A percentile compares a stretch with the other conserved stretches of the same genome.
phyloP scores from a whole-genome alignment of 768 basidiomycete genomes.

The Butyriboletus loyo region DNA sequence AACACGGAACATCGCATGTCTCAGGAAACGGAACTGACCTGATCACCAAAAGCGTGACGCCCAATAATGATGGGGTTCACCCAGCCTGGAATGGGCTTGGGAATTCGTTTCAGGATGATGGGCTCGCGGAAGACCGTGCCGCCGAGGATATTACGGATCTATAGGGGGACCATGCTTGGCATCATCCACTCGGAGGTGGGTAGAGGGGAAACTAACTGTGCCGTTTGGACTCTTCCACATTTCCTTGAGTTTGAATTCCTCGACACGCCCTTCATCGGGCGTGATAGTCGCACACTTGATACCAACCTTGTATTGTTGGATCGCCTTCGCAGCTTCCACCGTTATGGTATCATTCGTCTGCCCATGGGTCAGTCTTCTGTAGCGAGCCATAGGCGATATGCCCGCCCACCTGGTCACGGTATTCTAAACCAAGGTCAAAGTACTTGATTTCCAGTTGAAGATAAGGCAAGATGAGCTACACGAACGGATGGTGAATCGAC shows the following conservation, averaged over 20 bases:
- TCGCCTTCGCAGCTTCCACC: constrained; percentile 90
- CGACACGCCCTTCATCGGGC: constrained; percentile 92
- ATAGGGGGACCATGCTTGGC: constrained; percentile 1
- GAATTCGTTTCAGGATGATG: constrained; percentile 87
- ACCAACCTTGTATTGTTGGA: constrained; percentile 90
- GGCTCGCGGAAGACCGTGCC: constrained; percentile 99
- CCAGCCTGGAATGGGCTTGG: constrained; percentile 96
- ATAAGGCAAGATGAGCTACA: constrained; percentile 90
- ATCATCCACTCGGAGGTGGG: not conserved
- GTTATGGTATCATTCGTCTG: constrained; percentile 95
- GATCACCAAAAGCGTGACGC: constrained; percentile 96
- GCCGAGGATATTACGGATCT: constrained; percentile 97
- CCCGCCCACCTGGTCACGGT: constrained; percentile 72
- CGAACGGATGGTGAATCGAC: not conserved
- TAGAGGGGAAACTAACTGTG: constrained; percentile 52
- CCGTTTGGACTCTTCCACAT: constrained; percentile 99
- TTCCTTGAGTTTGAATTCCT: constrained; percentile 97
- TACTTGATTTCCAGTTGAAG: constrained; percentile 97
- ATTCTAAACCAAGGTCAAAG: constrained; percentile 93
- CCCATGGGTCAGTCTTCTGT: not conserved
- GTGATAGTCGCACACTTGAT: constrained; percentile 99
- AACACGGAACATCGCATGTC: constrained; percentile 1
- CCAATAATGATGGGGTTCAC: constrained; percentile 94
- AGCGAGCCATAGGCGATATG: not conserved
- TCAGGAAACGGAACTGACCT: constrained; percentile 42